Evolutionary conservation across 2,329 filamentous ascomycete genomes (phyloP), one percentile per base, ranked within the genome.

Genomic region (Fusarium anthophilum): DNA sequence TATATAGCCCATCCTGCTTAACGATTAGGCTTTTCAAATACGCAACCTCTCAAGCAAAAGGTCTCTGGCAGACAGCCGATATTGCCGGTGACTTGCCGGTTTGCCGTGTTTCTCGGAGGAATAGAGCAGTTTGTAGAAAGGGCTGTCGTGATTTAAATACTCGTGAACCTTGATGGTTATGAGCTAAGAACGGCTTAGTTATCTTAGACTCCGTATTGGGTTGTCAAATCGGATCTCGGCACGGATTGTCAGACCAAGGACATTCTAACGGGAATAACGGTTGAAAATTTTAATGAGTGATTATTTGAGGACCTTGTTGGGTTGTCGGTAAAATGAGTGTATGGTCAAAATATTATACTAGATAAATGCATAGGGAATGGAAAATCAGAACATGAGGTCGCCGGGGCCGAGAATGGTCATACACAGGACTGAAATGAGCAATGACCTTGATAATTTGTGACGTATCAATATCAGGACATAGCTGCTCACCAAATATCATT

Each of bases 401-500:
- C 11, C 0, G 2, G 39, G 18, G 3, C 24, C 24, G 4, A 57
- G 11, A 7, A 48, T 66, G 1, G 22, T 6, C 10, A 65, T 38
- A 11, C 39, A 22, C 2, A 48, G 6, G 3, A 43, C 14, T 1
- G 14, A 48, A 3, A 65, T 14, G 18, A 48, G 11, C 1, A 56
- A 6, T 11, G 28, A 6, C 41, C 60, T 48, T 6, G 1, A 17
- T 6, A 3, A 12, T 43, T 5, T 30, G 24, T 24, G 3, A 13
- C 5, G 3, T 2, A 8, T 8, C 8, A 12, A 6, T 3, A 8
- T 1, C 17, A 20, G 2, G 5, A 10, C 1, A 2, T 8, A 8
- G 2, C 2, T 8, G 12, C 28, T n/a, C 8, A 38, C 48, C 24
- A 6, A 44, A 43, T 5, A 32, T 9, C 13, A 50, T 20, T 13